Evolutionary conservation across 2,329 filamentous ascomycete genomes (phyloP).

Genomic region (Emergomyces orientalis): DNA sequence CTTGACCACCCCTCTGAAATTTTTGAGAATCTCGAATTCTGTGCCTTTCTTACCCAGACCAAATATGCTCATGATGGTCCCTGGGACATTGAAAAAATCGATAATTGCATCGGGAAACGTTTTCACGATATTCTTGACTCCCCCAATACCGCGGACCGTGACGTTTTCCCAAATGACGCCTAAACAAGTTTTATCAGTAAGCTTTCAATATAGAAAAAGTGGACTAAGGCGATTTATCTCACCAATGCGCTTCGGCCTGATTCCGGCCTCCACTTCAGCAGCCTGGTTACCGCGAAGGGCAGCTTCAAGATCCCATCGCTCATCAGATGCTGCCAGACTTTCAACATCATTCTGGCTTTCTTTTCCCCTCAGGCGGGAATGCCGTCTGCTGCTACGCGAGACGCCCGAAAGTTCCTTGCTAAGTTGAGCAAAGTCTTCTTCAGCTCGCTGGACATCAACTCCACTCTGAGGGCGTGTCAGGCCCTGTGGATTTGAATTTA

Average conservation of each 20-base stretch:
- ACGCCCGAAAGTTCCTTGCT: constrained; percentile 32
- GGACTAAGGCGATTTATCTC: constrained; percentile 6
- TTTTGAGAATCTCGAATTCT: constrained; percentile 64
- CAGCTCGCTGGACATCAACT: constrained; percentile 39
- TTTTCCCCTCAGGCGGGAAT: constrained; percentile 27
- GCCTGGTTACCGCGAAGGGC: constrained; percentile 62
- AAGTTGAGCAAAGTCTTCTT: constrained; percentile 36
- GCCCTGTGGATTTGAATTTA: constrained; percentile 26
- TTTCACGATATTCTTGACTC: constrained; percentile 59
- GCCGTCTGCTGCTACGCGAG: constrained; percentile 28
- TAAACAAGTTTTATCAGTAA: constrained; percentile 12
- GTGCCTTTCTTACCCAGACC: constrained; percentile 58
- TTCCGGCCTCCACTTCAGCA: constrained; percentile 66
- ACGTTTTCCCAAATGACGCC: constrained; percentile 69
- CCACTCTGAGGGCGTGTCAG: constrained; percentile 28
- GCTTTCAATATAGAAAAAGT: neutral
- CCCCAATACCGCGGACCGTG: constrained; percentile 66
- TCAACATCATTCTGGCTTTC: constrained; percentile 45
- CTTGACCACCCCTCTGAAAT: constrained; percentile 53
- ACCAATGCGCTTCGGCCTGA: constrained; percentile 67
- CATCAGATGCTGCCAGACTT: constrained; percentile 37
- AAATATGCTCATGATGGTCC: constrained; percentile 54
- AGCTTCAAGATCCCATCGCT: constrained; percentile 65
- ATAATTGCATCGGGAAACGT: constrained; percentile 72
- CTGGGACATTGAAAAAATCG: constrained; percentile 65